A percentile compares a stretch with the other conserved stretches of the same genome.
phyloP scores from a whole-genome alignment of 129 eudicot species.

The Calendula officinalis region DNA sequence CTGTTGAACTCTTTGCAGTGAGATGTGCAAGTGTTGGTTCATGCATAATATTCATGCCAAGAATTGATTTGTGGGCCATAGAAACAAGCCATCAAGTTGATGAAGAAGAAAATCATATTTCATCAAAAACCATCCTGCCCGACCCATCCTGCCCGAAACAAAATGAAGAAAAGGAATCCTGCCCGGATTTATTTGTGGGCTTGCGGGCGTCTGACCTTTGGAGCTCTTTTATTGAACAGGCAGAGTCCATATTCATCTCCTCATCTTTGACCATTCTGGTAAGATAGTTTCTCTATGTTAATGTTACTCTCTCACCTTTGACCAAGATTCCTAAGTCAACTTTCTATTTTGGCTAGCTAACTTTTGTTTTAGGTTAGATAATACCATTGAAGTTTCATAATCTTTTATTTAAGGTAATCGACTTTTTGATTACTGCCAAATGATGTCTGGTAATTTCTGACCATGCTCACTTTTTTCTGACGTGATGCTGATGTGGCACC shows the following conservation, averaged over 20 bases:
- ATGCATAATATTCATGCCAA: constrained; percentile 81
- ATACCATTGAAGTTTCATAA: neutral
- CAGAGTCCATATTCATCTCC: constrained; percentile 57
- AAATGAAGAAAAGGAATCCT: constrained; percentile 4
- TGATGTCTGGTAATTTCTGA: no score
- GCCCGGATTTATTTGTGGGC: constrained; percentile 1
- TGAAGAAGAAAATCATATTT: constrained; percentile 26
- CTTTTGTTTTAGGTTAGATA: neutral
- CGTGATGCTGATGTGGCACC: no score
- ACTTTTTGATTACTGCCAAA: neutral
- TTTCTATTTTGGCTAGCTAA: neutral
- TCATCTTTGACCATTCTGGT: constrained; percentile 84
- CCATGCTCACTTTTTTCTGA: no score
- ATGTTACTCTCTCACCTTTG: neutral
- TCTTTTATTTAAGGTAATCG: neutral
- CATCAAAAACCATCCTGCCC: constrained; percentile 17
- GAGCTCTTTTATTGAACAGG: constrained; percentile 83
- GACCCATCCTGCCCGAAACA: constrained; percentile 9
- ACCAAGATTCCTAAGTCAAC: neutral
- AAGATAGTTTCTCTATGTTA: constrained; percentile 25
- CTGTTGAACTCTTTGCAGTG: constrained; percentile 50
- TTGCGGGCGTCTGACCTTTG: constrained; percentile 57
- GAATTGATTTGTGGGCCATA: constrained; percentile 91
- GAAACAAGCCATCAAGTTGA: constrained; percentile 43
- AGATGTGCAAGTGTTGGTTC: constrained; percentile 56